Evolutionary conservation across 495 filamentous ascomycete species (phyloP).

Genomic region (Talaromyces thailandensis): DNA sequence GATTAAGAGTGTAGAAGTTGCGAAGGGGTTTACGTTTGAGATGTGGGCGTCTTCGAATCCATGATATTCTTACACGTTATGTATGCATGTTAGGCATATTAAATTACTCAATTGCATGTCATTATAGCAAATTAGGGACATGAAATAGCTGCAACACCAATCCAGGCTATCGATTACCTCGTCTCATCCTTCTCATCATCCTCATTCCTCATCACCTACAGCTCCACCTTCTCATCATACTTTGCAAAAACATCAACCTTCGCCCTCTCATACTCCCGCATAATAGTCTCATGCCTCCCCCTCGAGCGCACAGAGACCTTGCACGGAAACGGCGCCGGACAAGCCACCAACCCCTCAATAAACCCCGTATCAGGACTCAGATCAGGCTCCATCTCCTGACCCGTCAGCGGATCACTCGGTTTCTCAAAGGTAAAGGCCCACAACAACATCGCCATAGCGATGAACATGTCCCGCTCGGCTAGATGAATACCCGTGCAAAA

Average conservation of each 20-base stretch:
- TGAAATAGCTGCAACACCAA: neutral
- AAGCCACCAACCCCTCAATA: conserved; percentile 31
- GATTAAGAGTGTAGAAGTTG: conserved; percentile 23
- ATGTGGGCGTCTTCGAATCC: neutral
- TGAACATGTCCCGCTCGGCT: conserved; percentile 49
- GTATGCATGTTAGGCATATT: neutral
- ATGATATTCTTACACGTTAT: neutral
- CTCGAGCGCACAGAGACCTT: conserved; percentile 21
- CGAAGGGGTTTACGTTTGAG: neutral
- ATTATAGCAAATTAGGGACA: neutral
- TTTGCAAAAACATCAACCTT: conserved; percentile 1
- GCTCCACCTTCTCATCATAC: neutral
- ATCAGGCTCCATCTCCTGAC: neutral
- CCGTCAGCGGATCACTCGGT: conserved; percentile 9
- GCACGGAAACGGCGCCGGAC: conserved; percentile 24
- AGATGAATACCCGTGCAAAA: conserved; percentile 50
- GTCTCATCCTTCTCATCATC: neutral
- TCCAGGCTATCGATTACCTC: neutral
- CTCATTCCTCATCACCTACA: neutral
- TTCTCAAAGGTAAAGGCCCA: conserved; percentile 30
- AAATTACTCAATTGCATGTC: neutral
- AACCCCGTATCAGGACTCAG: conserved; percentile 16
- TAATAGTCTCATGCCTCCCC: conserved; percentile 21
- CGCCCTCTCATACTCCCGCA: conserved; percentile 26
- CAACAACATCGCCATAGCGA: conserved; percentile 43